Conservation (phyloP, 306 rosid genomes). For the Gynostemma pentaphyllum region DNA sequence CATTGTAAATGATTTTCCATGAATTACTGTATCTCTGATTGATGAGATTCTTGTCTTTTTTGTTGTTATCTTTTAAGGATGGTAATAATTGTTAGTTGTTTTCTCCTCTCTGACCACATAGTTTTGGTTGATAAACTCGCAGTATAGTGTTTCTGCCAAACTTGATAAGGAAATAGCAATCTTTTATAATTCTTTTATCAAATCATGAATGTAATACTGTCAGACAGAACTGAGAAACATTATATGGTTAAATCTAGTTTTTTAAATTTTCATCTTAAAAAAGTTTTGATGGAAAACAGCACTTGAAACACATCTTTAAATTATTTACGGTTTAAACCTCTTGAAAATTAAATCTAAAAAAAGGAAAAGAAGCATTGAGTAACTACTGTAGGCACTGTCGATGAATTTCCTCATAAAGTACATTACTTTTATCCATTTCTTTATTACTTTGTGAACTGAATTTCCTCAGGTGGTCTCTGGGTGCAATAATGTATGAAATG, state of each 20-base stretch:
- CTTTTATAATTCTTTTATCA: not conserved
- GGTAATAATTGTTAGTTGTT: not conserved
- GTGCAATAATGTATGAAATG: conserved; percentile 98
- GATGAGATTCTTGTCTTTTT: not conserved
- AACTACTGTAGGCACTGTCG: not conserved
- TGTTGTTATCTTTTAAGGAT: not conserved
- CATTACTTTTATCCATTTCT: conserved; percentile 10
- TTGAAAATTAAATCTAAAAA: not conserved
- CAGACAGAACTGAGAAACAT: not conserved
- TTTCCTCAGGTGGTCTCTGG: conserved; percentile 81
- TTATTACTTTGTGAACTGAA: conserved; percentile 14
- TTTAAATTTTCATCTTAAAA: too few species aligned
- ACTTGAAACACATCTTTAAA: not conserved
- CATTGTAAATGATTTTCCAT: not conserved
- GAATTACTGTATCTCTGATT: not conserved
- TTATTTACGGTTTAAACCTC: not conserved
- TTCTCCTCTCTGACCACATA: not conserved
- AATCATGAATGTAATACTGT: not conserved
- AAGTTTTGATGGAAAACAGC: not conserved
- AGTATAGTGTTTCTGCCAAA: not conserved
- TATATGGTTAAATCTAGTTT: not conserved
- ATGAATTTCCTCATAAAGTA: not conserved
- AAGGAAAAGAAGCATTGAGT: not conserved
- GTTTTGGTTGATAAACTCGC: not conserved
- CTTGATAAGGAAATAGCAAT: not conserved